Evolutionary conservation across 202 grass and related monocot species (phyloP).

Genomic region (Hordeum pubiflorum): DNA sequence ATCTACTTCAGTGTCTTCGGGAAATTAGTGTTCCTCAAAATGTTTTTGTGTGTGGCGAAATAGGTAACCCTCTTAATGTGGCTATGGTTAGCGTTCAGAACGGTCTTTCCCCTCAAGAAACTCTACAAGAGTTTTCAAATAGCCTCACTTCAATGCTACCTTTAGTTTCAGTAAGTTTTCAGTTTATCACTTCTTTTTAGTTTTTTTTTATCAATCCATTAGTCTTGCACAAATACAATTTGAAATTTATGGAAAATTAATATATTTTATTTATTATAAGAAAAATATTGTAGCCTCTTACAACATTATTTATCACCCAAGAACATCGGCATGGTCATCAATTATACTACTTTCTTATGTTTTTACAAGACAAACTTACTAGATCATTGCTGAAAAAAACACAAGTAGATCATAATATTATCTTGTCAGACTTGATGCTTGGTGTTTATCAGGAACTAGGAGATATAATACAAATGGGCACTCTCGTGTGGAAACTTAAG

Average conservation of each 20-base stretch:
- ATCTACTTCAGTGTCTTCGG: background rate
- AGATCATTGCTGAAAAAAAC: background rate
- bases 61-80: constrained; percentile 83
- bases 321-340: background rate
- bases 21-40: background rate
- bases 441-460: constrained; percentile 35
- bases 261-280: background rate
- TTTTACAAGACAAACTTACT: background rate
- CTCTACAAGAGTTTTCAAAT: constrained; percentile 54
- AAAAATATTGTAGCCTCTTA: background rate
- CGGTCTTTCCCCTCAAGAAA: constrained; percentile 44
- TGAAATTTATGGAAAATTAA: background rate
- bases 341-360: background rate
- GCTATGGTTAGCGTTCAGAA: constrained; percentile 47
- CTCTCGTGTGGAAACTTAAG: constrained; percentile 65
- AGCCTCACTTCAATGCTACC: constrained; percentile 70
- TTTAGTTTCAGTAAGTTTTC: constrained; percentile 57
- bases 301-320: background rate
- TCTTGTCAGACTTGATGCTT: constrained; percentile 4
- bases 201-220: background rate
- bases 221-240: background rate
- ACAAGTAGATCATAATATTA: background rate
- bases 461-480: constrained; percentile 39
- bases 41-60: background rate
- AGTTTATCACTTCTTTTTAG: background rate